Evolutionary conservation across 1,284 basidiomycete genomes (phyloP), one percentile per base, ranked within the genome.

Genomic region (Anthracocystis panici-leucophaei): DNA sequence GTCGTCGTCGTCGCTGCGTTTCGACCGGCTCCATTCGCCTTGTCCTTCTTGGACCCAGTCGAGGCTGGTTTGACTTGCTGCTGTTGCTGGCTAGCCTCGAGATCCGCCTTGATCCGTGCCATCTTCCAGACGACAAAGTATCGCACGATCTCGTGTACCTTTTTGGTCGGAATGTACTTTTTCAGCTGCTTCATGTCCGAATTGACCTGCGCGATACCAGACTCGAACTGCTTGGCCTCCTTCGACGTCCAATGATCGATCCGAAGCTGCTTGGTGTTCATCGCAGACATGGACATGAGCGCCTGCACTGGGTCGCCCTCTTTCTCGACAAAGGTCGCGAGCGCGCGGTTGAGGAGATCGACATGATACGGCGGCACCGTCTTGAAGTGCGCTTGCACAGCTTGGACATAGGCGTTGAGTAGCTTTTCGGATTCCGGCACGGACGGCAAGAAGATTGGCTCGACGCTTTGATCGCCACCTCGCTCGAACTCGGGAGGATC

Each of bases 41-140:
- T 65, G n/a, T 48, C 55, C 55, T 46, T 55, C 51, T 57, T 69
- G 31, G 56, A 55, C 11, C 44, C 40, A 7, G 45, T 57, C 20
- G 27, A n/a, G 6, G 31, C 48, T 14, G 58, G 52, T 44, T 66
- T 66, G 27, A 18, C 25, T 18, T 40, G 55, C 45, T 49, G 56
- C 21, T 48, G 55, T 25, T 48, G 55, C 29, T 65, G 63, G 11
- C 21, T 29, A 1, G 75, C 76, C 29, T 74, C 65, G 12, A 75
- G 55, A 25, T 64, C 62, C 12, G 75, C 67, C 44, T 68, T 75
- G 48, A 78, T 58, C 8, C 74, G 55, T 52, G 65, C 62, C 92
- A 89, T 92, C 88, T 94, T 94, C 93, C 93, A 94, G 57, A 89
- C 89, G 8, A 91, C 92, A 79, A 93, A 94, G 86, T 91, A 93